Evolutionary conservation across 2,329 filamentous ascomycete genomes (phyloP).

Genomic region (Exophiala lecanii-corni): DNA sequence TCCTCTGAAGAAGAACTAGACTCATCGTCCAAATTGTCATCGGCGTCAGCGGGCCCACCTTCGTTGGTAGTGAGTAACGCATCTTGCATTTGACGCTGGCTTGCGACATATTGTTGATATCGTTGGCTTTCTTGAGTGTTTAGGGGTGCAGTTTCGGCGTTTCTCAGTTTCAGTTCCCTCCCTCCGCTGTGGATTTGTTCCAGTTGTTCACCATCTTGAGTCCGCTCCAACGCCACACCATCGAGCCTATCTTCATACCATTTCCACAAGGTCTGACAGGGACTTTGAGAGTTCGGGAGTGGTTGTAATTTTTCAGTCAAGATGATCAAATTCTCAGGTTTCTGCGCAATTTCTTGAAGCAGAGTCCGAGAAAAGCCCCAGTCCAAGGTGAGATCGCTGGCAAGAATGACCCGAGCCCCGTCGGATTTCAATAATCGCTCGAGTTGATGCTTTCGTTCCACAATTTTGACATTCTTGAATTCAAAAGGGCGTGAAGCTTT

Average conservation of each 20-base stretch:
- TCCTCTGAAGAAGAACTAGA: slow-evolving; percentile 85
- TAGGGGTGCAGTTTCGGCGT: slow-evolving; percentile 61
- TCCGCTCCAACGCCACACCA: slow-evolving; percentile 56
- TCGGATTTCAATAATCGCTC: slow-evolving; percentile 58
- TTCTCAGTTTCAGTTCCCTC: slow-evolving; percentile 55
- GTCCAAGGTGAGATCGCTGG: slow-evolving; percentile 82
- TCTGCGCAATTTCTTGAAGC: slow-evolving; percentile 67
- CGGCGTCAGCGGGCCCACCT: slow-evolving; percentile 39
- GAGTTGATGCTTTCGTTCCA: slow-evolving; percentile 78
- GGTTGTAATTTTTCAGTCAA: slow-evolving; percentile 64
- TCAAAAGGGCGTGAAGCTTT: slow-evolving; percentile 71
- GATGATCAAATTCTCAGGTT: slow-evolving; percentile 77
- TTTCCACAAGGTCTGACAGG: slow-evolving; percentile 68
- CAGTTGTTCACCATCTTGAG: slow-evolving; percentile 52
- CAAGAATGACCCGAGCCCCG: slow-evolving; percentile 70
- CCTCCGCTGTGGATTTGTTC: slow-evolving; percentile 65
- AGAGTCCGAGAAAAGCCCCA: slow-evolving; percentile 92
- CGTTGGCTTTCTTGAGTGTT: slow-evolving; percentile 70
- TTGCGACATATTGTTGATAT: slow-evolving; percentile 90
- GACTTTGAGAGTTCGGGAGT: slow-evolving; percentile 37
- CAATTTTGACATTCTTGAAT: slow-evolving; percentile 75
- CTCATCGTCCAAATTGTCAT: slow-evolving; percentile 74
- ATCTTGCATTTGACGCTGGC: slow-evolving; percentile 79
- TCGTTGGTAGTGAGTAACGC: slow-evolving; percentile 68
- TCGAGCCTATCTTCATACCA: slow-evolving; percentile 69